Percentiles rank a stretch among this genome's conserved stretches.
Evolutionary conservation across 257 asterid genomes (phyloP).

Genomic region (Perilla frutescens): DNA sequence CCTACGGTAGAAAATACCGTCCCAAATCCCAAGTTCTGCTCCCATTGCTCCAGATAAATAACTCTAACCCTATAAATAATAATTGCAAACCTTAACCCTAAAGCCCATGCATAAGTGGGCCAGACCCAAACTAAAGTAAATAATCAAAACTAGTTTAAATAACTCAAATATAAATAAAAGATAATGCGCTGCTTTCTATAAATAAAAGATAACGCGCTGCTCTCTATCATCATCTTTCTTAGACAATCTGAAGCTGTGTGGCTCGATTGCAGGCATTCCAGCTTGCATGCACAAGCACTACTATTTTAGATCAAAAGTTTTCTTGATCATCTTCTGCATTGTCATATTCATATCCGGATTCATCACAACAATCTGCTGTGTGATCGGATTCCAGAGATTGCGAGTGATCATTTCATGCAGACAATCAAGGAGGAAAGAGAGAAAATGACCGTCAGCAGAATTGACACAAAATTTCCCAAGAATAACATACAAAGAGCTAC

Average conservation of each 20-base stretch:
- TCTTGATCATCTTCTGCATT: slow-evolving; percentile 41
- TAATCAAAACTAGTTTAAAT: too few relatives aligned
- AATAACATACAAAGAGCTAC: slow-evolving; percentile 52
- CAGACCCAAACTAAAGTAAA: too few relatives aligned
- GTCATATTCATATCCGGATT: slow-evolving; percentile 45
- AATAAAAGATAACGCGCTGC: too few relatives aligned
- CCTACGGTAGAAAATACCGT: too few relatives aligned
- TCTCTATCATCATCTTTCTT: too few relatives aligned
- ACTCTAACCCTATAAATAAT: too few relatives aligned
- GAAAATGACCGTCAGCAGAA: slow-evolving; percentile 37
- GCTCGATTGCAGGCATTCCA: slow-evolving; percentile 41
- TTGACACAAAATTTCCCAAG: slow-evolving; percentile 50
- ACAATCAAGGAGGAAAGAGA: slow-evolving; percentile 23
- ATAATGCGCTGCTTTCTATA: too few relatives aligned
- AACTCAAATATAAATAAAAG: too few relatives aligned
- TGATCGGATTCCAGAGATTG: slow-evolving; percentile 41
- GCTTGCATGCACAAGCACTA: slow-evolving; percentile 34
- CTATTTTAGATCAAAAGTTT: slow-evolving; percentile 25
- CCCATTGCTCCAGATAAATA: too few relatives aligned
- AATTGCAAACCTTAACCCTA: too few relatives aligned
- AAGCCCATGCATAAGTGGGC: too few relatives aligned
- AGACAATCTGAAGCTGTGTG: slow-evolving; percentile 50
- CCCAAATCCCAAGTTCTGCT: too few relatives aligned
- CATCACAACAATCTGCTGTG: slow-evolving; percentile 44
- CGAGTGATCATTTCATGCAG: slow-evolving; percentile 32